phyloP scores from a whole-genome alignment of 192 early-diverging fungal species.

The Funneliformis geosporum region DNA sequence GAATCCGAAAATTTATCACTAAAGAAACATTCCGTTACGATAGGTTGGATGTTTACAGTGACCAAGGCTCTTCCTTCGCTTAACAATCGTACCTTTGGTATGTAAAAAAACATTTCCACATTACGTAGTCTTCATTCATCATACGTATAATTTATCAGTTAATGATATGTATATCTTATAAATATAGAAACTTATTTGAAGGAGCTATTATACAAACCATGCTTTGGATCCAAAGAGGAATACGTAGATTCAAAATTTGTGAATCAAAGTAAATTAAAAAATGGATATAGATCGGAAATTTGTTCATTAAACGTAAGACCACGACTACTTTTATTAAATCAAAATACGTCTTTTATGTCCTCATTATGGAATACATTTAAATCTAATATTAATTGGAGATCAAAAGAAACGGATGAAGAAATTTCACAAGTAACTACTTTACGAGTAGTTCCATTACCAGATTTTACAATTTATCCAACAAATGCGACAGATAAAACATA shows the following conservation, averaged over 20 bases:
- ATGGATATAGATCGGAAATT: neutral
- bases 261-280: neutral
- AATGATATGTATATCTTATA: too few species aligned
- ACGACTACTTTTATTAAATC: neutral
- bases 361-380: neutral
- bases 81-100: neutral
- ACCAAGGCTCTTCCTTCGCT: neutral
- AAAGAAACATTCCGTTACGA: too few species aligned
- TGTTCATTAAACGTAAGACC: neutral
- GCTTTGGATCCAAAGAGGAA: neutral
- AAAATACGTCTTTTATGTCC: too few species aligned
- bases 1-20: too few species aligned
- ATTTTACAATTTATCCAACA: neutral
- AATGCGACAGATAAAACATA: neutral
- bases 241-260: neutral
- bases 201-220: neutral
- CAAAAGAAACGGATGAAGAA: neutral
- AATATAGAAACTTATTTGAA: neutral
- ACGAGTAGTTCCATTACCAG: neutral
- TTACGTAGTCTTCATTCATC: too few species aligned
- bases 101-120: neutral
- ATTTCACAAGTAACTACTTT: neutral
- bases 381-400: neutral
- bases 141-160: too few species aligned
- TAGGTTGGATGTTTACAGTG: conserved; percentile 1